phyloP scores from a whole-genome alignment of 306 rosid genomes.

The Argentina anserina region DNA sequence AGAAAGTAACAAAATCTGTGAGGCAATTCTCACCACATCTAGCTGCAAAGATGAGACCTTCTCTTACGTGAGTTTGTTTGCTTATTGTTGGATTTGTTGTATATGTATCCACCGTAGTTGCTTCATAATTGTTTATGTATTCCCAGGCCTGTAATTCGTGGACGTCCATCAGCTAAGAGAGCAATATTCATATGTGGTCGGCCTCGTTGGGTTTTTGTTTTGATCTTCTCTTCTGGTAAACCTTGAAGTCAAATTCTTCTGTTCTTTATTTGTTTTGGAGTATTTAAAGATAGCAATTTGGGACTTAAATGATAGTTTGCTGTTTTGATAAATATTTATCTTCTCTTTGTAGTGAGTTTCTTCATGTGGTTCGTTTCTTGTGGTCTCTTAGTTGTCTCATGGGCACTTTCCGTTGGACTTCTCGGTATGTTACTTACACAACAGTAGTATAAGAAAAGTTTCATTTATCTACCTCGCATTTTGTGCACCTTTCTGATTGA shows the following conservation, averaged over 20 bases:
- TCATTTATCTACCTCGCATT: not conserved
- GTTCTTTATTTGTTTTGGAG: constrained; percentile 18
- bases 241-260: constrained; percentile 3
- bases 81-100: constrained; percentile 14
- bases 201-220: constrained; percentile 90
- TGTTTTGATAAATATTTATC: not conserved
- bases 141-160: constrained; percentile 97
- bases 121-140: constrained; percentile 22
- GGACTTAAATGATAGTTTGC: not conserved
- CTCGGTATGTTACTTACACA: constrained; percentile 50
- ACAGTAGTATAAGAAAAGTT: constrained; percentile 9
- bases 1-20: constrained; percentile 81
- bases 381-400: constrained; percentile 73
- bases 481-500: constrained; percentile 16
- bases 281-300: constrained; percentile 4
- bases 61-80: constrained; percentile 74
- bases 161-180: constrained; percentile 94
- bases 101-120: constrained; percentile 3
- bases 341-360: constrained; percentile 59
- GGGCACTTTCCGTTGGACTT: constrained; percentile 83
- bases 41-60: constrained; percentile 98
- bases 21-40: constrained; percentile 91
- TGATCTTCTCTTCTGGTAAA: constrained; percentile 71
- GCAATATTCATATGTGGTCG: constrained; percentile 81
- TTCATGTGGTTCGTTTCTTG: constrained; percentile 79